A percentile compares a stretch with the other conserved stretches of the same genome.
These are phyloP conservation scores for Trametes versicolor DNA, from an alignment of 1,284 basidiomycete species.

Conservation along the genomic window DNA sequence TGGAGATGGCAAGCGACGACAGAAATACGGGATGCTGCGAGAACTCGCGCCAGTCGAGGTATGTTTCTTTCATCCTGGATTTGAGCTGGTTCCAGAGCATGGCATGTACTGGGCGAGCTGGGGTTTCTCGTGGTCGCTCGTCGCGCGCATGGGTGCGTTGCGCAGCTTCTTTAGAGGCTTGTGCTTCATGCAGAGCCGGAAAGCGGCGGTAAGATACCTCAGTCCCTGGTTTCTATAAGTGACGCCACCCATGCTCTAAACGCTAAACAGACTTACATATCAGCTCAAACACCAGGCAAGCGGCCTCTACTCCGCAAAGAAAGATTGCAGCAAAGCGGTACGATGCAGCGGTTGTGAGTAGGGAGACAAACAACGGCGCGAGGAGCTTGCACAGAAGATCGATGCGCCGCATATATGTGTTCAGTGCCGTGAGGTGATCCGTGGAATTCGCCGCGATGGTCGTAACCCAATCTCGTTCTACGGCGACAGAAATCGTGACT, in stretches of 20 bases:
- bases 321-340: conserved; percentile 46
- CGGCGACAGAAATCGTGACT: conserved; percentile 57
- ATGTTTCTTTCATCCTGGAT: conserved; percentile 19
- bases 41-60: conserved; percentile 56
- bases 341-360: conserved; percentile 52
- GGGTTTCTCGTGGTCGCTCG: not conserved
- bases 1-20: conserved; percentile 56
- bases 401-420: conserved; percentile 57
- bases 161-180: conserved; percentile 25
- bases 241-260: not conserved
- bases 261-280: conserved; percentile 35
- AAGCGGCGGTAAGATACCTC: conserved; percentile 48
- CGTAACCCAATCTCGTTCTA: conserved; percentile 68
- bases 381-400: conserved; percentile 64
- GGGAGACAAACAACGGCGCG: conserved; percentile 63
- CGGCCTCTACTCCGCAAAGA: conserved; percentile 45
- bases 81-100: not conserved
- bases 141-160: conserved; percentile 7
- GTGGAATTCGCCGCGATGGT: conserved; percentile 50
- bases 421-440: conserved; percentile 45
- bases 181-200: conserved; percentile 43
- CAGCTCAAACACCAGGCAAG: conserved; percentile 48
- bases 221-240: conserved; percentile 36
- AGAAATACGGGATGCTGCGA: conserved; percentile 55
- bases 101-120: not conserved